Conservation (phyloP, 805 yeast species). For the Saccharomycopsis microspora region DNA sequence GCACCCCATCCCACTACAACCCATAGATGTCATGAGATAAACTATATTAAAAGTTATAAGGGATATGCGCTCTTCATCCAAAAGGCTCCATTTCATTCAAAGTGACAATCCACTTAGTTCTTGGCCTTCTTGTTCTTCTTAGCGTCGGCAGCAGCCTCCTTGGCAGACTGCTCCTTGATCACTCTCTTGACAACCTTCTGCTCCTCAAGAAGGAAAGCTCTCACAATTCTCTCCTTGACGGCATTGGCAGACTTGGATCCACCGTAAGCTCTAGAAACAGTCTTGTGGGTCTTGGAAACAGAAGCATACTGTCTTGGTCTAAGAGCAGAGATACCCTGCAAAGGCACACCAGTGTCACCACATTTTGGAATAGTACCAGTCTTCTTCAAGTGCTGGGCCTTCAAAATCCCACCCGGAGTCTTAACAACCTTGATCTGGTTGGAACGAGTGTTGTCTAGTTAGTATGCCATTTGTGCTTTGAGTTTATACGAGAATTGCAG, state of each 20-base stretch:
- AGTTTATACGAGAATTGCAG: no score
- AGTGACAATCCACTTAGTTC: conserved; percentile 1
- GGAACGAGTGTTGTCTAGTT: conserved; percentile 96
- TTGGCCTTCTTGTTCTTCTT: conserved; percentile 16
- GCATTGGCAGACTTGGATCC: conserved; percentile 98
- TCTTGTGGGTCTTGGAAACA: conserved; percentile 92
- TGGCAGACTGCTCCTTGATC: conserved; percentile 89
- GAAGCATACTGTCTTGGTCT: conserved; percentile 98
- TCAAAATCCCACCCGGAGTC: conserved; percentile 99
- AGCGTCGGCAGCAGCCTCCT: conserved; percentile 56
- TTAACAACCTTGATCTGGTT: conserved; percentile 99
- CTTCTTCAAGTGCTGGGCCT: conserved; percentile 97
- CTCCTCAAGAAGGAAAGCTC: conserved; percentile 99
- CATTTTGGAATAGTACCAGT: conserved; percentile 76
- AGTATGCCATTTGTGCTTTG: neutral
- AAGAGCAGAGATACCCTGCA: conserved; percentile 83
- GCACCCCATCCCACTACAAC: no score
- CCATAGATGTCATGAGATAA: no score
- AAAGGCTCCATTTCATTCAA: conserved; percentile 1
- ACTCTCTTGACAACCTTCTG: conserved; percentile 99
- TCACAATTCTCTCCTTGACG: conserved; percentile 98
- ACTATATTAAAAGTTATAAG: no score
- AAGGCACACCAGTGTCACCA: conserved; percentile 78
- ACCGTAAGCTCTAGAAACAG: conserved; percentile 99
- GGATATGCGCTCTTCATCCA: no score